Evolutionary conservation across 257 asterid species (phyloP).

Genomic region (Avicennia marina): DNA sequence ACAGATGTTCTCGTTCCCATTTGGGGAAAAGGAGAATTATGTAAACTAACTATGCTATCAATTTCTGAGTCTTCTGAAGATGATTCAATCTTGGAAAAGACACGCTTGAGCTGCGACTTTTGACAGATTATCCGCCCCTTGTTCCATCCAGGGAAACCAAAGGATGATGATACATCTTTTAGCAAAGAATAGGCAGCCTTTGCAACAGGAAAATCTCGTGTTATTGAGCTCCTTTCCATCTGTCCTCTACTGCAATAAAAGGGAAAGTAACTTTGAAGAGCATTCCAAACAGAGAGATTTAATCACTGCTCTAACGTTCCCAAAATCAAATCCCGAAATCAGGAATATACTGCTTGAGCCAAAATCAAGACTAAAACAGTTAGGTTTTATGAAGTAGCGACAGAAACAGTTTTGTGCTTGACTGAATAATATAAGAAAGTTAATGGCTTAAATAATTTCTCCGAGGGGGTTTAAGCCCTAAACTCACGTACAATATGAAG

Average conservation of each 20-base stretch:
- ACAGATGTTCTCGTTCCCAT: constrained; percentile 28
- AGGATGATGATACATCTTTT: constrained; percentile 70
- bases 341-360: constrained; percentile 1
- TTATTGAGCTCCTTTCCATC: constrained; percentile 76
- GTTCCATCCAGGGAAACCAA: constrained; percentile 85
- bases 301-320: background rate
- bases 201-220: constrained; percentile 80
- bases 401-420: background rate
- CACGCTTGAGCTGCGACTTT: constrained; percentile 70
- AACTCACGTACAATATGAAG: too few species aligned
- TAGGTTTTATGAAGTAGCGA: background rate
- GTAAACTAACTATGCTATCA: constrained; percentile 27
- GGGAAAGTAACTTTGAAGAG: constrained; percentile 8
- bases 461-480: background rate
- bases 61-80: constrained; percentile 43
- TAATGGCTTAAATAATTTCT: background rate
- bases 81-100: constrained; percentile 35
- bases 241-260: constrained; percentile 67
- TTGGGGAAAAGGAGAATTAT: constrained; percentile 55
- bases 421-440: background rate
- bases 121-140: constrained; percentile 88
- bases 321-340: background rate
- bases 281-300: background rate
- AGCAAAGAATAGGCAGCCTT: constrained; percentile 77
- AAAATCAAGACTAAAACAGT: background rate